phyloP scores from a whole-genome alignment of 2,329 filamentous ascomycete genomes.

The Scortechinia acanthostroma region DNA sequence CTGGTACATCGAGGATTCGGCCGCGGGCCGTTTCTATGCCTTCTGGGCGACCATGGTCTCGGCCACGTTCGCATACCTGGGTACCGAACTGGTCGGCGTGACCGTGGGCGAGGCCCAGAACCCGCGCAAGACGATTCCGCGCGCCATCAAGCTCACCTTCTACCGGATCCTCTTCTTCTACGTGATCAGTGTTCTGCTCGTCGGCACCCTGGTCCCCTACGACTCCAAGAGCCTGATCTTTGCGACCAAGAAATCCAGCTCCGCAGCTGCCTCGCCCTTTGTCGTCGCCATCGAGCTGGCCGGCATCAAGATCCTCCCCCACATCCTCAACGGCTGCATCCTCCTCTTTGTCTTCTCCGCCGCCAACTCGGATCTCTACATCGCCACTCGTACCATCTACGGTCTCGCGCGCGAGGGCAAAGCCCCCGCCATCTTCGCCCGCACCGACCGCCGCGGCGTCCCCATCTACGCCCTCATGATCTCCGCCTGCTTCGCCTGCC shows the following conservation, averaged over 20 bases:
- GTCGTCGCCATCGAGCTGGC: conserved; percentile 66
- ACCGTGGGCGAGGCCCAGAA: conserved; percentile 76
- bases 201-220: conserved; percentile 74
- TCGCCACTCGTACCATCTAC: conserved; percentile 66
- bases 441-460: conserved; percentile 65
- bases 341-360: conserved; percentile 72
- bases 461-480: conserved; percentile 58
- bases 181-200: conserved; percentile 63
- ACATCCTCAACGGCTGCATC: conserved; percentile 69
- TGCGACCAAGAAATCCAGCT: conserved; percentile 38
- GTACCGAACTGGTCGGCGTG: conserved; percentile 71
- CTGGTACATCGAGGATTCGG: conserved; percentile 30
- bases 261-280: conserved; percentile 63
- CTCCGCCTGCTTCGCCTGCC: conserved; percentile 53
- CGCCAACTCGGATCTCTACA: conserved; percentile 73
- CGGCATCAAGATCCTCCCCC: conserved; percentile 52
- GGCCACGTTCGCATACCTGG: conserved; percentile 73
- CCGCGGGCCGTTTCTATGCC: conserved; percentile 45
- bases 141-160: conserved; percentile 74
- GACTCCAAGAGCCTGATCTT: conserved; percentile 51
- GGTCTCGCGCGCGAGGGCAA: conserved; percentile 67
- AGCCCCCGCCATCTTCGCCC: conserved; percentile 65
- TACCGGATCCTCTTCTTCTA: conserved; percentile 80
- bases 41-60: conserved; percentile 70
- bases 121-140: conserved; percentile 69